Base-by-base conservation (phyloP, 768 basidiomycete species). In the Leccinum disarticulatum region DNA sequence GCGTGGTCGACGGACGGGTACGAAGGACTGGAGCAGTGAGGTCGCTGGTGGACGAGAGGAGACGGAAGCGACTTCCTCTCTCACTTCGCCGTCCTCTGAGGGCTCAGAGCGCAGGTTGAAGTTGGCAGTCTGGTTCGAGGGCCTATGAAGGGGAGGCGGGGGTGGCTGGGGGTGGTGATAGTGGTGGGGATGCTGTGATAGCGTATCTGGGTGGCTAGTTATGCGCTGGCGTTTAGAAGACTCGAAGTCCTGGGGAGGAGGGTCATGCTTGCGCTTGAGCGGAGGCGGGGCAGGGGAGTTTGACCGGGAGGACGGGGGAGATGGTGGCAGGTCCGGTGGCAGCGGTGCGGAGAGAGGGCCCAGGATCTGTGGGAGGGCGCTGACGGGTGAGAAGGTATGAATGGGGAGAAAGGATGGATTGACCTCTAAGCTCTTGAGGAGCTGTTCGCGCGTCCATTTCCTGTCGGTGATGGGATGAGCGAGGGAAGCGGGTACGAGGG, bases 1-100 rank as follows among this genome's bases (percentile, higher is more conserved):
- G 67, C 85, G 84, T 7, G 88, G 87, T 13, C 87, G 80, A 52
- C 86, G 83, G 59, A 89, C 81, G 59, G 88, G 88, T 19, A 86
- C 81, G 62, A 65, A 68, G 31, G 65, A 66, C 14, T 69, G 73
- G 70, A 73, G 65, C 66, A 66, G 74, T 60, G 72, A 67, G 66
- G 66, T 70, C 43, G 69, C 70, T 51, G 70, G 60, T 51, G 68
- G 60, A 35, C 61, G 68, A 56, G 64, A 35, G n/a, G 65, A 49
- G 48, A 70, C 17, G 49, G 66, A 56, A 13, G 54, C 62, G 17
- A 68, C 41, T 8, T 80, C 81, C 58, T 81, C 81, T 58, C 72
- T 74, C 9, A 82, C 74, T 61, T 80, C 80, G 38, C 81, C 80
- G 58, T 80, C 81, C 60, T 81, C 81, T 36, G 74, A 67, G 3